These are phyloP conservation scores for Nicotiana attenuata DNA, from an alignment of 257 asterid species.

Conservation along the genomic window DNA sequence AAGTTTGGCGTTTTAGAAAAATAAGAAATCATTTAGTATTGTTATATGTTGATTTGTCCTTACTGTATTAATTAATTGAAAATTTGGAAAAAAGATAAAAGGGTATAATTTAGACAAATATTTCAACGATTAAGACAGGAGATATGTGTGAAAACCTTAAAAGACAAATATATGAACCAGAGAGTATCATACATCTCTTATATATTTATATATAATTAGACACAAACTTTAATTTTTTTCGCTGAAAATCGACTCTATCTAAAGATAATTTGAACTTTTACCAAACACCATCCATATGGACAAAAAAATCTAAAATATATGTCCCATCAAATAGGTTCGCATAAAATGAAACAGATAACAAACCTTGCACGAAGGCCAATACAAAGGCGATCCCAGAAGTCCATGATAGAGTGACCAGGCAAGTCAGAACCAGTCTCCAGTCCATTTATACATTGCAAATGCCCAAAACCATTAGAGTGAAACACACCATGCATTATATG, in stretches of 20 bases:
- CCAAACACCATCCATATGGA: too few relatives aligned
- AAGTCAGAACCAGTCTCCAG: slow-evolving; percentile 55
- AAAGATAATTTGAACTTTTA: too few relatives aligned
- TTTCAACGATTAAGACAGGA: background rate
- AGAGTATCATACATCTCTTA: too few relatives aligned
- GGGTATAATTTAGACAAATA: background rate
- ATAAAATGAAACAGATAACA: background rate
- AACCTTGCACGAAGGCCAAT: slow-evolving; percentile 78
- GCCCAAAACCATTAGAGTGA: slow-evolving; percentile 94
- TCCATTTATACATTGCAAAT: slow-evolving; percentile 80
- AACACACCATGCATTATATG: slow-evolving; percentile 86
- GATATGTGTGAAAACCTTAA: background rate
- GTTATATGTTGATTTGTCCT: background rate
- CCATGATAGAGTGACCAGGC: slow-evolving; percentile 82
- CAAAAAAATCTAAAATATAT: too few relatives aligned
- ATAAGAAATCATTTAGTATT: background rate
- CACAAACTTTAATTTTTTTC: too few relatives aligned
- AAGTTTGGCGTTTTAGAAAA: background rate
- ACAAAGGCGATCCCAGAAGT: slow-evolving; percentile 93
- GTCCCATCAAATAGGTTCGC: fast-evolving
- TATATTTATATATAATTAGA: too few relatives aligned
- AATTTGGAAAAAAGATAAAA: background rate
- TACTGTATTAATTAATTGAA: background rate
- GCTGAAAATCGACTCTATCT: too few relatives aligned
- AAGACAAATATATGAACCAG: background rate